Conservation (phyloP, 78 protist species). For the Salpingoeca rosetta region DNA sequence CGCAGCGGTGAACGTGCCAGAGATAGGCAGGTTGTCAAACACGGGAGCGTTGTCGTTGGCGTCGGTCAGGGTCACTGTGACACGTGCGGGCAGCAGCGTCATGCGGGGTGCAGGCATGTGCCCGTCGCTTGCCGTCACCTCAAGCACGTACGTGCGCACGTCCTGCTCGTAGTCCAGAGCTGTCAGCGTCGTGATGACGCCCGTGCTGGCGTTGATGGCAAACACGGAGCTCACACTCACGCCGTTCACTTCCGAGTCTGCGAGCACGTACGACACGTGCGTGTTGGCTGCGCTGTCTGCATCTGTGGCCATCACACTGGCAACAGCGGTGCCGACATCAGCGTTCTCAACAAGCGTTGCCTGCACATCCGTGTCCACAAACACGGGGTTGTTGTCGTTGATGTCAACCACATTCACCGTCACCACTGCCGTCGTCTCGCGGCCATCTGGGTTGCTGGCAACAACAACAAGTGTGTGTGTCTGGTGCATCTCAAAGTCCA, state of each 20-base stretch:
- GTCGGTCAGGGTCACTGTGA: background rate
- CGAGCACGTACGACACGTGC: background rate
- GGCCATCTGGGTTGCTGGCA: no score
- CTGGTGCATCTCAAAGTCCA: no score
- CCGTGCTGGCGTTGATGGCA: background rate
- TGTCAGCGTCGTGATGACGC: background rate
- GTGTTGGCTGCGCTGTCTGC: background rate
- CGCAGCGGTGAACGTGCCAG: background rate
- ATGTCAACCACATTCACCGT: no score
- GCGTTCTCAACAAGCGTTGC: background rate
- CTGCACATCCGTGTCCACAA: background rate
- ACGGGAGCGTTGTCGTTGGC: background rate
- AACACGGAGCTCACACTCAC: background rate
- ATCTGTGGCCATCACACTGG: background rate
- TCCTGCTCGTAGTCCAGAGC: background rate
- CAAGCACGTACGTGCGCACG: background rate
- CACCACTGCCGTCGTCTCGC: no score
- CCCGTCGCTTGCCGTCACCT: background rate
- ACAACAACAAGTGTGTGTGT: no score
- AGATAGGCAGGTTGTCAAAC: background rate
- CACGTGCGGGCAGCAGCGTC: background rate
- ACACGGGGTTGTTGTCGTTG: background rate
- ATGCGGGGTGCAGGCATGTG: no score
- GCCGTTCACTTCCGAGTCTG: background rate
- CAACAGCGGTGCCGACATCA: background rate